phyloP scores from a whole-genome alignment of 306 rosid species.

The Acacia crassicarpa region DNA sequence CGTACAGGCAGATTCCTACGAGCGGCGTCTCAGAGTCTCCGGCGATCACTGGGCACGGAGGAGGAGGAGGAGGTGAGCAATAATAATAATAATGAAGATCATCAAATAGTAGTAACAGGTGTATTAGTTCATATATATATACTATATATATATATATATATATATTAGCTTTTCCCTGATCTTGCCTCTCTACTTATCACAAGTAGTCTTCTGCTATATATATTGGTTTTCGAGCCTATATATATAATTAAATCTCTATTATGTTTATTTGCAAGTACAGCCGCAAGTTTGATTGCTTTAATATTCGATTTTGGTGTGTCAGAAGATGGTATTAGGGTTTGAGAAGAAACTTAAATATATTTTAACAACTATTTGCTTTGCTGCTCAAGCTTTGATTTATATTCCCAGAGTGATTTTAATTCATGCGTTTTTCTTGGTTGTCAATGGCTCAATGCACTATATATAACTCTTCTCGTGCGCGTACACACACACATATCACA shows the following conservation, averaged over 20 bases:
- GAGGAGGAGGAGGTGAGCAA: slow-evolving; percentile 33
- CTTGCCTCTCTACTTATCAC: background rate
- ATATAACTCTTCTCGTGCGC: background rate
- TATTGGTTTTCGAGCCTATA: slow-evolving; percentile 27
- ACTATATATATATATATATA: background rate
- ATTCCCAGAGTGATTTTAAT: background rate
- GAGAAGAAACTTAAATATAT: slow-evolving; percentile 23
- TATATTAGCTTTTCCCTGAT: slow-evolving; percentile 1
- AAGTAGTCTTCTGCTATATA: background rate
- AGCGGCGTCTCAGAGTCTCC: slow-evolving; percentile 29
- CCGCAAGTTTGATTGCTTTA: slow-evolving; percentile 43
- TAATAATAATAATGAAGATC: background rate
- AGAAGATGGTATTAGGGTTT: slow-evolving; percentile 43
- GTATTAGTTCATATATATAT: slow-evolving; percentile 27
- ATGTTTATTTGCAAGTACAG: slow-evolving; percentile 33
- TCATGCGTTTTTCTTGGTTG: slow-evolving; percentile 6
- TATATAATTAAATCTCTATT: slow-evolving; percentile 6
- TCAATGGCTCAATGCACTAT: background rate
- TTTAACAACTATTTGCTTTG: background rate
- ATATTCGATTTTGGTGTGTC: slow-evolving; percentile 33
- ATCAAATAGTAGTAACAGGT: background rate
- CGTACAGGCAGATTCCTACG: slow-evolving; percentile 41
- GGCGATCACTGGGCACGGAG: slow-evolving; percentile 33
- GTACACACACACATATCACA: background rate
- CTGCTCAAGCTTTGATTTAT: background rate